These are phyloP conservation scores for Ogataea henricii DNA, from an alignment of 805 yeast genomes.

Conservation along the genomic window DNA sequence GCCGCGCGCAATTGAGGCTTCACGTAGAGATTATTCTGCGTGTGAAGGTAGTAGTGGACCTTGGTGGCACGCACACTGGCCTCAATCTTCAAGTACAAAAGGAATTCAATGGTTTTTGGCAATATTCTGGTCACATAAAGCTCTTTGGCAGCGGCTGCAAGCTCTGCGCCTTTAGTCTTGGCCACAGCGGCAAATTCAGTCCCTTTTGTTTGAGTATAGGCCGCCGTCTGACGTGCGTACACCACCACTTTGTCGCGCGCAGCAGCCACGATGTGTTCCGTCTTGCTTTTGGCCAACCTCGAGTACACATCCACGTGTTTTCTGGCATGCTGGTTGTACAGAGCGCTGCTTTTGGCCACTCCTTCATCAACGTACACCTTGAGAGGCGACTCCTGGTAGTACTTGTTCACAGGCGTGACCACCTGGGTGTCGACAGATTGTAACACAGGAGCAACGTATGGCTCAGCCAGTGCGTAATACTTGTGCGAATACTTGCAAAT, in stretches of 20 bases:
- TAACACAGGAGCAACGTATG: slow-evolving; percentile 20
- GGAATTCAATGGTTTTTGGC: slow-evolving; percentile 16
- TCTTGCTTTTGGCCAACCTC: slow-evolving; percentile 11
- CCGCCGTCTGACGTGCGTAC: background rate
- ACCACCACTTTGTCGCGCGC: slow-evolving; percentile 4
- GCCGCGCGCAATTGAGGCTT: slow-evolving; percentile 21
- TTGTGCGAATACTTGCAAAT: slow-evolving; percentile 27
- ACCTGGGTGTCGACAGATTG: slow-evolving; percentile 15
- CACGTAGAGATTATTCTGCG: slow-evolving; percentile 27
- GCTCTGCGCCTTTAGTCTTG: slow-evolving; percentile 8
- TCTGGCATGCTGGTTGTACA: slow-evolving; percentile 19
- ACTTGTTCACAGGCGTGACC: slow-evolving; percentile 14
- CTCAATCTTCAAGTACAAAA: slow-evolving; percentile 9
- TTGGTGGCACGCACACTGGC: slow-evolving; percentile 10
- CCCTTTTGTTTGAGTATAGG: slow-evolving; percentile 11
- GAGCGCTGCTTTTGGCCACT: background rate
- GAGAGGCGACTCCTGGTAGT: slow-evolving; percentile 25
- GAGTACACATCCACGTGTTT: slow-evolving; percentile 22
- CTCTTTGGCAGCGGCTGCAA: background rate
- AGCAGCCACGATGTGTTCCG: background rate
- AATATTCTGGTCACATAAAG: slow-evolving; percentile 12
- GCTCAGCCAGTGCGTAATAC: slow-evolving; percentile 21
- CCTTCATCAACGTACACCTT: slow-evolving; percentile 27
- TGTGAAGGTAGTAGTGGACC: slow-evolving; percentile 11
- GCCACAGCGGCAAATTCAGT: background rate